These are phyloP conservation scores for Phaeolepiota aurea DNA, from an alignment of 768 basidiomycete species.

Conservation along the genomic window DNA sequence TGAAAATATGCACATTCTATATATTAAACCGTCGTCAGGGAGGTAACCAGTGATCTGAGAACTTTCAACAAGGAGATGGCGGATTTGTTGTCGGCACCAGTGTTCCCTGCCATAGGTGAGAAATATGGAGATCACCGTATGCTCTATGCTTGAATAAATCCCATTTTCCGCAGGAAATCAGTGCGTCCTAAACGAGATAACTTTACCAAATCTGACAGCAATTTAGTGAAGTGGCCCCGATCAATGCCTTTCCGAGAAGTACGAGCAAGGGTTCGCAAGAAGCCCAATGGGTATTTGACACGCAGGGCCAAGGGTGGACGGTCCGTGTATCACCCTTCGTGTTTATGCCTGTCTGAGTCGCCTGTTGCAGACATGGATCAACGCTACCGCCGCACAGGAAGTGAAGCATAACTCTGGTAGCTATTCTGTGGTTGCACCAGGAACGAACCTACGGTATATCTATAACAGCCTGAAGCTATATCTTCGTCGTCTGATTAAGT, in stretches of 20 bases:
- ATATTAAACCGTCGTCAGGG: constrained; percentile 20
- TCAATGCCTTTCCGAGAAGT: constrained; percentile 48
- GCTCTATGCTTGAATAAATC: too few species aligned
- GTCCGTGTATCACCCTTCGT: constrained; percentile 18
- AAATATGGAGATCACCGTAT: not conserved
- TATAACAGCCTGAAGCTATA: not conserved
- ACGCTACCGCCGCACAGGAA: constrained; percentile 28
- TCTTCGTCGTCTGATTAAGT: not conserved
- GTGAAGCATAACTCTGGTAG: constrained; percentile 44
- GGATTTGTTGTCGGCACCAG: constrained; percentile 26
- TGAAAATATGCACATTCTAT: not conserved
- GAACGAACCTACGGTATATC: constrained; percentile 38
- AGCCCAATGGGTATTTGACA: constrained; percentile 52
- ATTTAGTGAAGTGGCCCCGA: constrained; percentile 46
- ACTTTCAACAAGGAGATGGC: constrained; percentile 38
- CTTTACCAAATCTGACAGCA: not conserved
- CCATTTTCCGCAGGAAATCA: constrained; percentile 48
- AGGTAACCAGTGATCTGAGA: constrained; percentile 35
- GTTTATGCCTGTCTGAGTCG: not conserved
- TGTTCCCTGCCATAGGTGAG: constrained; percentile 44
- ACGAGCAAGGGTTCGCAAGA: constrained; percentile 24
- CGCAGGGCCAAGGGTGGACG: constrained; percentile 38
- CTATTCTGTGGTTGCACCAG: constrained; percentile 39
- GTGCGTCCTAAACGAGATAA: constrained; percentile 18
- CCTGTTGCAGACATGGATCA: constrained; percentile 35